A percentile compares a stretch with the other conserved stretches of the same genome.
Conservation (phyloP, 2,329 filamentous ascomycete species). For the Aspergillus sp. region DNA sequence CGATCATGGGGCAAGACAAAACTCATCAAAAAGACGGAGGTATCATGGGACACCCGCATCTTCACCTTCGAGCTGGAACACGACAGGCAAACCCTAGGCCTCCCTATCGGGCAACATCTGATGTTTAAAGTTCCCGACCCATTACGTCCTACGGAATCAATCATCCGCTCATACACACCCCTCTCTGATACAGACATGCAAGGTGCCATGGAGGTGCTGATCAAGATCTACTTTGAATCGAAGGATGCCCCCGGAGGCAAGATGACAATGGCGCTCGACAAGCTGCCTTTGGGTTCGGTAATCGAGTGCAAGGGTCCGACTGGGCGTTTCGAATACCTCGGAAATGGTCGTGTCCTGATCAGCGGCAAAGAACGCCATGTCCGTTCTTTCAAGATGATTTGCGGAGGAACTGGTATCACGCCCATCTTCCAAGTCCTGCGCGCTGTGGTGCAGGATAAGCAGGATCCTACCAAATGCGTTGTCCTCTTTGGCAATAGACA, state of each 20-base stretch:
- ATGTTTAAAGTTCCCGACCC: slow-evolving; percentile 74
- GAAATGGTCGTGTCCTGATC: slow-evolving; percentile 62
- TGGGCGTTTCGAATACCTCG: slow-evolving; percentile 78
- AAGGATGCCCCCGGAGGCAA: slow-evolving; percentile 62
- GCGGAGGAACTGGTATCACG: slow-evolving; percentile 86
- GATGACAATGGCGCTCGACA: slow-evolving; percentile 78
- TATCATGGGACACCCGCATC: slow-evolving; percentile 76
- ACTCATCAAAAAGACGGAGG: slow-evolving; percentile 63
- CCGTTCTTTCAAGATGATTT: slow-evolving; percentile 77
- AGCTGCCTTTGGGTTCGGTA: slow-evolving; percentile 66
- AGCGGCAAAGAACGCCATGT: slow-evolving; percentile 57
- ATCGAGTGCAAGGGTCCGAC: slow-evolving; percentile 87
- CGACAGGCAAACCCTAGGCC: slow-evolving; percentile 64
- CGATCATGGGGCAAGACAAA: slow-evolving; percentile 71
- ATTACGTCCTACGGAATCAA: slow-evolving; percentile 63
- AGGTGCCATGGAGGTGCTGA: slow-evolving; percentile 69
- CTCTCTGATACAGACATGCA: slow-evolving; percentile 62
- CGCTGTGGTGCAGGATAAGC: slow-evolving; percentile 64
- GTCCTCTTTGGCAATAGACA: slow-evolving; percentile 75
- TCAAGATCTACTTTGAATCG: slow-evolving; percentile 76
- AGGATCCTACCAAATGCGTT: slow-evolving; percentile 65
- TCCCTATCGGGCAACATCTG: slow-evolving; percentile 82
- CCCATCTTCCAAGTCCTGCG: slow-evolving; percentile 82
- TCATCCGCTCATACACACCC: slow-evolving; percentile 86
- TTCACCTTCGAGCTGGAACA: slow-evolving; percentile 80